These are phyloP conservation scores for Leccinum imitatum DNA, from an alignment of 768 basidiomycete species.

Conservation along the genomic window DNA sequence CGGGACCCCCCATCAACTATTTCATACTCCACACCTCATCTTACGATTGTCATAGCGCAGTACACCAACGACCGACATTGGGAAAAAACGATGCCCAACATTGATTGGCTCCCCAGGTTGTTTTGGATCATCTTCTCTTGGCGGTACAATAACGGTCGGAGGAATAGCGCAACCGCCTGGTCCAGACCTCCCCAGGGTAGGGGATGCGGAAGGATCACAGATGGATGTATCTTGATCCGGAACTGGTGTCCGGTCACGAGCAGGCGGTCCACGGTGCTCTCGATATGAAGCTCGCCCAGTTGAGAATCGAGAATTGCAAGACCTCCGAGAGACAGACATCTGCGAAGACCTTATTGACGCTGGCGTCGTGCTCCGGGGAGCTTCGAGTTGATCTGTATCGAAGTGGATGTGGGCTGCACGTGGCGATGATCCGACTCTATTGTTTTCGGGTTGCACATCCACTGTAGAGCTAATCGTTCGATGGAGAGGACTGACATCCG, in stretches of 20 bases:
- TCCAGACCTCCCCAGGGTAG: not conserved
- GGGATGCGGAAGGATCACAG: not conserved
- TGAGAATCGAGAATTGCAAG: constrained; percentile 16
- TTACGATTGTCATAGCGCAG: constrained; percentile 8
- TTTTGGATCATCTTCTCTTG: constrained; percentile 3
- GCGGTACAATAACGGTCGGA: constrained; percentile 3
- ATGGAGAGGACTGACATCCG: constrained; percentile 3
- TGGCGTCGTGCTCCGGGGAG: constrained; percentile 11
- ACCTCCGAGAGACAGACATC: constrained; percentile 15
- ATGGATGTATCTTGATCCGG: not conserved
- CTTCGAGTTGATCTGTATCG: not conserved
- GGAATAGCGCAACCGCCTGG: not conserved
- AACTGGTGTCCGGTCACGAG: constrained; percentile 14
- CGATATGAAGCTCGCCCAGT: constrained; percentile 26
- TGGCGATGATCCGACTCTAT: not conserved
- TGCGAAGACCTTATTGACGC: constrained; percentile 3
- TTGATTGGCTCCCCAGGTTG: constrained; percentile 7
- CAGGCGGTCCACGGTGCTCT: constrained; percentile 16
- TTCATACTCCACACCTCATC: constrained; percentile 9
- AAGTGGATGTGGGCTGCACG: not conserved
- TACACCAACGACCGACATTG: constrained; percentile 15
- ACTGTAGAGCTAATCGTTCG: not conserved
- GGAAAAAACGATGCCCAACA: constrained; percentile 8
- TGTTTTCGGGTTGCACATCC: not conserved
- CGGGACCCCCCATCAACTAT: not conserved